These are phyloP conservation scores for Ammopiptanthus mongolicus DNA, from an alignment of 306 rosid genomes.

Conservation along the genomic window DNA sequence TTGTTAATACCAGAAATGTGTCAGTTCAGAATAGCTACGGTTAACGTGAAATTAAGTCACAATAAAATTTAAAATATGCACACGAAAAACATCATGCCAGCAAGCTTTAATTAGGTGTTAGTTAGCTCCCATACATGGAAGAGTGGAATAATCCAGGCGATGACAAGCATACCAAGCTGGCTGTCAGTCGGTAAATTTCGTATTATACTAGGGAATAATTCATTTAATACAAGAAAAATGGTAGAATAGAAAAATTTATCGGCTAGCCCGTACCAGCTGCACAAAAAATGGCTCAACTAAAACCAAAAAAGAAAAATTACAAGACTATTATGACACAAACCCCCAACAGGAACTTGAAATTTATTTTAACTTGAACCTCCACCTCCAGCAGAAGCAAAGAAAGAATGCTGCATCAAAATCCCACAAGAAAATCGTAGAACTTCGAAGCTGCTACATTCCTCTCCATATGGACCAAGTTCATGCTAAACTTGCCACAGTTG, in stretches of 20 bases:
- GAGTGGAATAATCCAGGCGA: background rate
- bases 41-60: background rate
- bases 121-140: constrained; percentile 5
- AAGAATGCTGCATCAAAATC: constrained; percentile 39
- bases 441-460: constrained; percentile 36
- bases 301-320: constrained; percentile 38
- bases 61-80: background rate
- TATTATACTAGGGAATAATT: constrained; percentile 32
- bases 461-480: constrained; percentile 19
- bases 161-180: constrained; percentile 17
- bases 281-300: constrained; percentile 65
- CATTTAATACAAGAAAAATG: constrained; percentile 36
- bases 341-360: constrained; percentile 31
- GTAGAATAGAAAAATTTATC: constrained; percentile 42
- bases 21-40: background rate
- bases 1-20: background rate
- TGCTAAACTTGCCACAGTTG: constrained; percentile 3
- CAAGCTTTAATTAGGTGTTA: background rate
- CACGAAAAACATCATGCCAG: background rate
- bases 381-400: constrained; percentile 32
- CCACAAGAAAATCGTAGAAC: constrained; percentile 22
- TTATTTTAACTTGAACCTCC: constrained; percentile 40
- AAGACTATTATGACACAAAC: constrained; percentile 42
- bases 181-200: constrained; percentile 28
- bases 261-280: constrained; percentile 49